These are phyloP conservation scores for Hibiscus tridactylites DNA, from an alignment of 345 rosid genomes.

Conservation along the genomic window DNA sequence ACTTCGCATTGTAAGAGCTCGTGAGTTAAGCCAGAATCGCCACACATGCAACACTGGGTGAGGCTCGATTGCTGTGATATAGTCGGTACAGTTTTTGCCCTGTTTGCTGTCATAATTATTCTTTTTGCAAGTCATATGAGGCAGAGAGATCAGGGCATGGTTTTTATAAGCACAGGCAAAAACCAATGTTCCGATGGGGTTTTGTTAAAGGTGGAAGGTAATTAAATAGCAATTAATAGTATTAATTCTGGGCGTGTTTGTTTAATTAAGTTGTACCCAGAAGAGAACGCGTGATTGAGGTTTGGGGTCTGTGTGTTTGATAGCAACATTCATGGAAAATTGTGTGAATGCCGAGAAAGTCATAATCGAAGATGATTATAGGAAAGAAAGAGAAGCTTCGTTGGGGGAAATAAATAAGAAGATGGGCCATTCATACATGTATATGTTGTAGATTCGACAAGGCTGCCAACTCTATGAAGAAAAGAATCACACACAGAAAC, in stretches of 20 bases:
- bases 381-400: conserved; percentile 3
- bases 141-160: neutral
- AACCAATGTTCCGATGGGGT: too few species aligned
- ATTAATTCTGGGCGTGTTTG: too few species aligned
- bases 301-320: neutral
- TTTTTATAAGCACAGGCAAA: neutral
- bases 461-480: neutral
- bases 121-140: neutral
- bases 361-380: conserved; percentile 6
- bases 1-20: conserved; percentile 53
- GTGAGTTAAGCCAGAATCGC: conserved; percentile 47
- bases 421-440: conserved; percentile 1
- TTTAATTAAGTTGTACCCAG: neutral
- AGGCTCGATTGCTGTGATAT: conserved; percentile 3
- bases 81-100: conserved; percentile 9
- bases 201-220: too few species aligned
- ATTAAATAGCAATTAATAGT: too few species aligned
- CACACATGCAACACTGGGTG: conserved; percentile 62
- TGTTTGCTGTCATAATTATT: conserved; percentile 13
- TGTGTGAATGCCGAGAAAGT: neutral
- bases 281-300: conserved; percentile 10
- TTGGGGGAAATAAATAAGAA: neutral
- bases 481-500: conserved; percentile 13
- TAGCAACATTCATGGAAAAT: neutral
- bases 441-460: conserved; percentile 6